These are phyloP conservation scores for Calonectria naviculata DNA, from an alignment of 2,329 filamentous ascomycete species.

Conservation along the genomic window DNA sequence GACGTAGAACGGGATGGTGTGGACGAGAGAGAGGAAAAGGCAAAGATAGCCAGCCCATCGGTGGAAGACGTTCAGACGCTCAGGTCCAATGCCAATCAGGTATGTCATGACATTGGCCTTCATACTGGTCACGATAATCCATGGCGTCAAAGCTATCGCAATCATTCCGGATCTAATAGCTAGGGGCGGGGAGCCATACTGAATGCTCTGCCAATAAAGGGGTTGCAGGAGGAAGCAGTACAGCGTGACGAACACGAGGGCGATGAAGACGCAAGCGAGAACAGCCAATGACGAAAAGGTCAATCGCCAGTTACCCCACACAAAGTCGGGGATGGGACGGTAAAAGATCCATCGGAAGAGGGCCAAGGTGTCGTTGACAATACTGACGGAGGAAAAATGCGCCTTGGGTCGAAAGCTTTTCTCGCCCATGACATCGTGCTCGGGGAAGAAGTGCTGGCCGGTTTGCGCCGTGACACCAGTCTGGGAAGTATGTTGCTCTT, in stretches of 20 bases:
- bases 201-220: conserved; percentile 89
- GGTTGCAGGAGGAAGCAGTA: conserved; percentile 91
- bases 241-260: conserved; percentile 78
- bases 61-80: conserved; percentile 92
- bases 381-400: conserved; percentile 79
- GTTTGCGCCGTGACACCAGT: conserved; percentile 62
- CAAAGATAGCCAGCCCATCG: conserved; percentile 92
- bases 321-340: conserved; percentile 81
- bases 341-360: conserved; percentile 91
- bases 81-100: conserved; percentile 90
- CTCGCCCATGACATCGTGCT: conserved; percentile 64
- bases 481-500: conserved; percentile 59
- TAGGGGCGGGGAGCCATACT: conserved; percentile 87
- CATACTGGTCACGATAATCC: conserved; percentile 90
- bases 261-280: conserved; percentile 73
- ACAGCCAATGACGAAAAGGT: conserved; percentile 86
- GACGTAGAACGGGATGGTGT: conserved; percentile 90
- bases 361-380: conserved; percentile 84
- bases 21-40: conserved; percentile 83
- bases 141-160: conserved; percentile 89
- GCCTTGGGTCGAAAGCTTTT: conserved; percentile 71
- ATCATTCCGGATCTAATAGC: conserved; percentile 93
- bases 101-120: conserved; percentile 89
- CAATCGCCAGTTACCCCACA: conserved; percentile 74
- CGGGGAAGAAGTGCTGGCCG: conserved; percentile 81